Evolutionary conservation across 352 stramenopile species (phyloP), one percentile per base, ranked within the genome.

Genomic region (Phytophthora lateralis): DNA sequence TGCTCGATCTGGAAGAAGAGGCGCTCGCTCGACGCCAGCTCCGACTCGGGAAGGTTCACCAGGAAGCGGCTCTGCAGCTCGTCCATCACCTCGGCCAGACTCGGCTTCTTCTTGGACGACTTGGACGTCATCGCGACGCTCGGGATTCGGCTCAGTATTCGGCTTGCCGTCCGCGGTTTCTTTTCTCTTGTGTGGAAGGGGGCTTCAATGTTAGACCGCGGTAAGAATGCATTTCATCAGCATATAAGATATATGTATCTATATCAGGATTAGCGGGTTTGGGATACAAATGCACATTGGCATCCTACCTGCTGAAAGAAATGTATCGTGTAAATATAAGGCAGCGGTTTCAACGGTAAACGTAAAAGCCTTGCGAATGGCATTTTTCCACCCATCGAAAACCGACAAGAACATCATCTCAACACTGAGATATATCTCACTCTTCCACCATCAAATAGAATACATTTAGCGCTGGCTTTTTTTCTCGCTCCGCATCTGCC

Each of bases 1-100:
- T 98, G 95, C 75, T 98, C 95, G 56, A 98, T 93, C 78, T 98
- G 95, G 77, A 98, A 98, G 75, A 98, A 98, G 20, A 98, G 93
- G n/a, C 94, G 90, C 73, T 97, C 89, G 57, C 83, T 90, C 15
- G 88, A 97, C 11, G 73, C 70, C 42, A 98, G 73, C 75, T 98
- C 94, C 34, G 82, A 91, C 32, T 71, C 67, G 2, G 95, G 95
- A 48, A 98, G 75, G 71, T 98, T 98, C 55, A 98, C 79, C 30
- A 98, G 79, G 74, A 98, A 98, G 32, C 93, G 87, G 39, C 90
- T 98, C 76, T 98, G 93, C 39, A 98, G 83, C 69, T 98, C 95
- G 81, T 98, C 95, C 76, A 98, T 90, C 34, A 96, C 89, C 60
- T 98, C 93, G n/a, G 87, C 73, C 73, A 94, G 80, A 57, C 71